These are phyloP conservation scores for Botryotinia narcissicola DNA, from an alignment of 2,329 filamentous ascomycete species.

Conservation along the genomic window DNA sequence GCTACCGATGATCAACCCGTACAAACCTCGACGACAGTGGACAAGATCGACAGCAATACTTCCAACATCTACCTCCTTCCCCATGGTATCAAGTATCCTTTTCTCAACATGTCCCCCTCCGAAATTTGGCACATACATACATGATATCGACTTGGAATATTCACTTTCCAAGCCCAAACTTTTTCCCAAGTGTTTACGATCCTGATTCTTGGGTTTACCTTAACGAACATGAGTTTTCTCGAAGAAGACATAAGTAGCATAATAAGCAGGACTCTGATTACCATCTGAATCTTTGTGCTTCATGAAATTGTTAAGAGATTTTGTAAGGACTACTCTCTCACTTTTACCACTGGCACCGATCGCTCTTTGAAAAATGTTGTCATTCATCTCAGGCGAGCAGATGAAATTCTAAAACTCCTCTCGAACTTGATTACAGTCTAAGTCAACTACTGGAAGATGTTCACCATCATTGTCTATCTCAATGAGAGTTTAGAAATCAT, in stretches of 20 bases:
- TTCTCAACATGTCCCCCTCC: neutral
- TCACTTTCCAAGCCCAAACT: neutral
- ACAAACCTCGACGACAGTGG: too few species aligned
- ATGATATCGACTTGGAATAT: neutral
- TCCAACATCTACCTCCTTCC: neutral
- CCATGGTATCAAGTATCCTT: neutral
- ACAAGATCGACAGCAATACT: neutral
- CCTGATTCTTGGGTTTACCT: constrained; percentile 51
- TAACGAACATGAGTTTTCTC: constrained; percentile 55
- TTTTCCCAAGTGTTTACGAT: constrained; percentile 51
- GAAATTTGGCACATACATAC: neutral
- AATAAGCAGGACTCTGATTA: constrained; percentile 45
- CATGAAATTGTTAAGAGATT: neutral
- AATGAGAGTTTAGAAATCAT: neutral
- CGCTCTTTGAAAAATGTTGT: accelerated
- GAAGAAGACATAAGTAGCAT: constrained; percentile 56
- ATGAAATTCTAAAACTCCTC: neutral
- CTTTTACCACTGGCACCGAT: neutral
- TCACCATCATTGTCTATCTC: neutral
- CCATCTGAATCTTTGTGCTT: neutral
- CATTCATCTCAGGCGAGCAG: too few species aligned
- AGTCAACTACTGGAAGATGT: neutral
- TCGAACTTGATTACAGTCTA: neutral
- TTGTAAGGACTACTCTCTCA: too few species aligned
- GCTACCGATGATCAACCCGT: neutral